Evolutionary conservation across 257 asterid species (phyloP).

Genomic region (Asclepias syriaca): DNA sequence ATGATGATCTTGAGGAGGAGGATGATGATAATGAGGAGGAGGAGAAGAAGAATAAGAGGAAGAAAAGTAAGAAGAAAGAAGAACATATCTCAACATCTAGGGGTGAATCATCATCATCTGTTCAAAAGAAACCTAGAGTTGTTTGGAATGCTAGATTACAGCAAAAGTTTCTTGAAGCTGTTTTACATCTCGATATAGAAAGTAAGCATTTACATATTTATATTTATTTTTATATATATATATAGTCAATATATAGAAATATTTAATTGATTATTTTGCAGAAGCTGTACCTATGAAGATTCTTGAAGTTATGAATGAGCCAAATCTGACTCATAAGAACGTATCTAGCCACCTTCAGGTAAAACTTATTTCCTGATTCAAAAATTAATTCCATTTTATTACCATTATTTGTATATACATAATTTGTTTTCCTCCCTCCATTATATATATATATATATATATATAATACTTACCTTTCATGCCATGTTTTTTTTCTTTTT

Average conservation of each 20-base stretch:
- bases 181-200: constrained; percentile 55
- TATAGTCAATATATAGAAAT: background rate
- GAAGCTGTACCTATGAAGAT: constrained; percentile 75
- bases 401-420: too few relatives aligned
- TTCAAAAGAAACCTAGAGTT: constrained; percentile 58
- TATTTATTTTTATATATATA: background rate
- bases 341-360: constrained; percentile 81
- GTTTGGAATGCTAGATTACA: constrained; percentile 67
- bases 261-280: background rate
- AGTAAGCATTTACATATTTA: constrained; percentile 22
- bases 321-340: constrained; percentile 59
- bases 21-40: constrained; percentile 30
- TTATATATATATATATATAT: too few relatives aligned
- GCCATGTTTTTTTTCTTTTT: too few relatives aligned
- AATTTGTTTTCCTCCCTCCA: too few relatives aligned
- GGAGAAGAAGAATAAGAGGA: constrained; percentile 7
- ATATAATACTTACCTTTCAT: too few relatives aligned
- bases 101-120: constrained; percentile 34
- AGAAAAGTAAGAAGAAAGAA: too few relatives aligned
- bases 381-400: too few relatives aligned
- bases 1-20: too few relatives aligned
- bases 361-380: background rate
- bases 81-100: constrained; percentile 25
- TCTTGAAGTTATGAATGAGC: constrained; percentile 67
- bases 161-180: constrained; percentile 55